Percentiles rank a stretch among this genome's conserved stretches.
Conservation (phyloP, 371 early-diverging fungal species). For the Circinella minor region DNA sequence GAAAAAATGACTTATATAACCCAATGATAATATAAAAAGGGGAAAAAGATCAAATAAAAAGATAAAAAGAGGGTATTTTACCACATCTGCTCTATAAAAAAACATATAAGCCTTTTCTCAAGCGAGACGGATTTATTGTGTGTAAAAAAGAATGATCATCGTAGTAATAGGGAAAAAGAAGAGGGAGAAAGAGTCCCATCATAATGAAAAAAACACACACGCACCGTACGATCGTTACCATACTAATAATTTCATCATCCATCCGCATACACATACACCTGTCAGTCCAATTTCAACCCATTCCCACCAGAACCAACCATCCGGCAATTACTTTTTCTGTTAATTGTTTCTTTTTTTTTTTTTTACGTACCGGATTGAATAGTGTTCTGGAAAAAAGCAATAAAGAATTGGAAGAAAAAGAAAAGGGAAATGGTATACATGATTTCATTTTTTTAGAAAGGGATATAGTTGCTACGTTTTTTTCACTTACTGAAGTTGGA, state of each 20-base stretch:
- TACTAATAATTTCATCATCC: not conserved
- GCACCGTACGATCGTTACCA: too few relatives aligned
- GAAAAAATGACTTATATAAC: not conserved
- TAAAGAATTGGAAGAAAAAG: constrained; percentile 14
- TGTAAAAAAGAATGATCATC: not conserved
- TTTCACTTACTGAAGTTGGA: constrained; percentile 83
- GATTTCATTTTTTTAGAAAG: too few relatives aligned
- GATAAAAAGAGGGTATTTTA: not conserved
- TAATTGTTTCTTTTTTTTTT: not conserved
- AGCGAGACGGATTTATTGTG: constrained; percentile 10
- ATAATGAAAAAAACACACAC: not conserved
- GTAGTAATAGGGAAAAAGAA: not conserved
- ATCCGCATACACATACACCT: not conserved
- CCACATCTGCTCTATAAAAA: not conserved
- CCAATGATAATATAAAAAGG: not conserved
- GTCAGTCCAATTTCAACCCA: too few relatives aligned
- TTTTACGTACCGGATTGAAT: constrained; percentile 1
- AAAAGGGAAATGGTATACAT: not conserved
- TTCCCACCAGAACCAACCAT: not conserved
- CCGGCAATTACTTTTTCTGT: too few relatives aligned
- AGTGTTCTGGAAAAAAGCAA: constrained; percentile 16
- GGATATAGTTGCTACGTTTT: too few relatives aligned
- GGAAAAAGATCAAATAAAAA: constrained; percentile 1
- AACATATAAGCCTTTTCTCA: not conserved
- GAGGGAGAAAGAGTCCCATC: not conserved